A percentile compares a stretch with the other conserved stretches of the same genome.
phyloP scores from a whole-genome alignment of 345 rosid species.

The Salix exigua region DNA sequence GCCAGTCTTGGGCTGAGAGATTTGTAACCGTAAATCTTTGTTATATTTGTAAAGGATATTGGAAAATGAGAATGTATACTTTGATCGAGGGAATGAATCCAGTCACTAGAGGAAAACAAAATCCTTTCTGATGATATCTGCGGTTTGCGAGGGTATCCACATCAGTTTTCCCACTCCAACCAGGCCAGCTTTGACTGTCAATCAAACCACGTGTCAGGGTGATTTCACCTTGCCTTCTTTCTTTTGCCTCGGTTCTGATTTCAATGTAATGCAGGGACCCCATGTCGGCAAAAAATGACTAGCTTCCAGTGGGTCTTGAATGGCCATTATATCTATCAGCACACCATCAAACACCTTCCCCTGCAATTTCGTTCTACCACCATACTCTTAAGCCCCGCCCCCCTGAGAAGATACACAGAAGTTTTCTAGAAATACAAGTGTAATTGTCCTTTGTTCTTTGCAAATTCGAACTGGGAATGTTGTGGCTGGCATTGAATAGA shows the following conservation, averaged over 20 bases:
- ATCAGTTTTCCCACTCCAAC: background rate
- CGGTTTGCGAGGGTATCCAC: background rate
- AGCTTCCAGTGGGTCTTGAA: background rate
- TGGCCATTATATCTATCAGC: background rate
- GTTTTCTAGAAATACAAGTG: background rate
- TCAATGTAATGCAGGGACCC: no score
- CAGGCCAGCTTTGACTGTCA: background rate
- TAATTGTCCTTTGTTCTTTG: background rate
- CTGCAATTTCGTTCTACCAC: no score
- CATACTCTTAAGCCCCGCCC: no score
- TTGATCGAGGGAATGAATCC: constrained; percentile 6
- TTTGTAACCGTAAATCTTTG: constrained; percentile 4
- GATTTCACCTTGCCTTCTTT: background rate
- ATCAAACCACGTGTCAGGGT: background rate
- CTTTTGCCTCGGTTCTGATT: background rate
- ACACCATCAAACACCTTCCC: background rate
- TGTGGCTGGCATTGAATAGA: background rate
- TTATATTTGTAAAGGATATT: constrained; percentile 26
- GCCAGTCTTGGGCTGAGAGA: constrained; percentile 1
- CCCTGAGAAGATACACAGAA: background rate
- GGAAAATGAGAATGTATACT: background rate
- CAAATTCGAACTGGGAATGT: background rate
- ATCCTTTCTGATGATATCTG: background rate
- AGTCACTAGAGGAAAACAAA: background rate
- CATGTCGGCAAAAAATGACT: no score